phyloP scores from a whole-genome alignment of 768 basidiomycete species.

The Omphalotus guepiniiformis region DNA sequence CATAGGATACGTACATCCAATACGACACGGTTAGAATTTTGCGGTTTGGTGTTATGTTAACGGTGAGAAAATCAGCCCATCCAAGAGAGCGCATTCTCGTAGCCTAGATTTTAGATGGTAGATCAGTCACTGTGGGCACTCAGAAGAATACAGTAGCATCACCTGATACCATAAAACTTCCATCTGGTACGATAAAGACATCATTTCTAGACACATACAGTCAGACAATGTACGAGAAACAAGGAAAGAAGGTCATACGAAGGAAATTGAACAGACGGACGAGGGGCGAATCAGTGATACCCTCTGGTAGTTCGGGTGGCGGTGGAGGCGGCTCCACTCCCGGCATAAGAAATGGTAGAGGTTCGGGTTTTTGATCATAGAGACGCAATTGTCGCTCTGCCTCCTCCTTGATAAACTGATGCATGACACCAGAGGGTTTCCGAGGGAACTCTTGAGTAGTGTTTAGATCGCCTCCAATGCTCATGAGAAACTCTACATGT shows the following conservation, averaged over 20 bases:
- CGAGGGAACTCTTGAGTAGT: slow-evolving; percentile 77
- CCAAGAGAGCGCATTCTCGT: slow-evolving; percentile 76
- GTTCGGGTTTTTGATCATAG: slow-evolving; percentile 50
- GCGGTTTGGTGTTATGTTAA: slow-evolving; percentile 65
- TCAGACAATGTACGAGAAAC: slow-evolving; percentile 8
- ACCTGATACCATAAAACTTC: slow-evolving; percentile 84
- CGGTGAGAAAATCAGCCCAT: slow-evolving; percentile 75
- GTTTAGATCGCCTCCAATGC: slow-evolving; percentile 68
- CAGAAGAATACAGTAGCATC: slow-evolving; percentile 8
- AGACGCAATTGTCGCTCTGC: slow-evolving; percentile 64
- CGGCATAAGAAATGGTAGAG: slow-evolving; percentile 33
- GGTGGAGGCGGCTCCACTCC: slow-evolving; percentile 38
- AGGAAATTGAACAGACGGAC: slow-evolving; percentile 85
- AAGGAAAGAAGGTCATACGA: slow-evolving; percentile 47
- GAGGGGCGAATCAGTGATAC: slow-evolving; percentile 75
- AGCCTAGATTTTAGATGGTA: slow-evolving; percentile 38
- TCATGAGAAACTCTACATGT: slow-evolving; percentile 69
- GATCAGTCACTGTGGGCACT: neutral
- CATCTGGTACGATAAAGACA: slow-evolving; percentile 89
- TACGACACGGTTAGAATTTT: slow-evolving; percentile 74
- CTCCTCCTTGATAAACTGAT: slow-evolving; percentile 67
- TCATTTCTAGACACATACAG: slow-evolving; percentile 56
- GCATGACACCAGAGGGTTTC: slow-evolving; percentile 56
- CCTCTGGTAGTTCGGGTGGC: slow-evolving; percentile 50
- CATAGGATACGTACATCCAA: slow-evolving; percentile 63